phyloP scores from a whole-genome alignment of 176 grass and related monocot genomes.

The Urochloa ruziziensis region DNA sequence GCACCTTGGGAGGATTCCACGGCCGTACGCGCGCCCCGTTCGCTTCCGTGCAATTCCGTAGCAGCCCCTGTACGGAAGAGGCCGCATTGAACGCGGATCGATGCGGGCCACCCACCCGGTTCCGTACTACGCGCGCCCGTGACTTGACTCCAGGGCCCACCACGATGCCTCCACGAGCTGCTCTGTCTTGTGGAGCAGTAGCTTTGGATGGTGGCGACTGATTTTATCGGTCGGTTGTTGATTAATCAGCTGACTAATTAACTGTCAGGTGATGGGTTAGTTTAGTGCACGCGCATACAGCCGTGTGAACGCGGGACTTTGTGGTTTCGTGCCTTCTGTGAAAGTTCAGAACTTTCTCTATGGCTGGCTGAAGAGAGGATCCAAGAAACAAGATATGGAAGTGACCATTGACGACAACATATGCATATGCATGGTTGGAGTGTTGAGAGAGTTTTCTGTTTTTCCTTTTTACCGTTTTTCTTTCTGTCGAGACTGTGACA shows the following conservation, averaged over 20 bases:
- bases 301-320: neutral
- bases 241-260: neutral
- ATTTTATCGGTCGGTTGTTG: neutral
- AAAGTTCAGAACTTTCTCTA: neutral
- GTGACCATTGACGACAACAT: neutral
- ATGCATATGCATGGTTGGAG: neutral
- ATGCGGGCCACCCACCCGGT: neutral
- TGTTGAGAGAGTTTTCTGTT: too few species aligned
- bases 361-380: neutral
- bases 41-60: too few species aligned
- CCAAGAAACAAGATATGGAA: neutral
- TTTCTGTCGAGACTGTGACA: neutral
- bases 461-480: neutral
- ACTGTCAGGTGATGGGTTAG: neutral
- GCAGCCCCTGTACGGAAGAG: constrained; percentile 22
- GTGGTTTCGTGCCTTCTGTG: neutral
- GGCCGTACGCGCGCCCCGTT: too few species aligned
- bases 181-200: too few species aligned
- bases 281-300: neutral
- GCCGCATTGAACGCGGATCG: neutral
- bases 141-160: neutral
- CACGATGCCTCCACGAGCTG: neutral
- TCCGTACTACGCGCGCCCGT: constrained; percentile 10
- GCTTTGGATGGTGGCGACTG: neutral
- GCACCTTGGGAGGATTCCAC: too few species aligned